A percentile compares a stretch with the other conserved stretches of the same genome.
Conservation (phyloP, 805 yeast genomes). For the Millerago galiae region DNA sequence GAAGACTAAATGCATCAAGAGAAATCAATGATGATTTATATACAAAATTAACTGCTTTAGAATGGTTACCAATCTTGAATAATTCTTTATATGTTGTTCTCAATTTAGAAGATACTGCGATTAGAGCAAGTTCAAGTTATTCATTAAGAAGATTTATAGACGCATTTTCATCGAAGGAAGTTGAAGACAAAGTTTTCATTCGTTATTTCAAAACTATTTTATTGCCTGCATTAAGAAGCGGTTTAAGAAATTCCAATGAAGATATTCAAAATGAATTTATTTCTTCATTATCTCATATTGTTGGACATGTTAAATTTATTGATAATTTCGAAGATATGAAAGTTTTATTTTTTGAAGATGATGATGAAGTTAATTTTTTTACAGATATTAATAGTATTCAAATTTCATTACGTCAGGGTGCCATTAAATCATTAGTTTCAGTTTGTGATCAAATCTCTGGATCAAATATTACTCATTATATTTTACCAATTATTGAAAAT, state of each 20-base stretch:
- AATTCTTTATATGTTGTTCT: slow-evolving; percentile 60
- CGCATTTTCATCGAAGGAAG: slow-evolving; percentile 20
- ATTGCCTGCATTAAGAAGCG: slow-evolving; percentile 60
- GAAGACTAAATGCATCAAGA: slow-evolving; percentile 62
- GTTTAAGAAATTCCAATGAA: slow-evolving; percentile 56
- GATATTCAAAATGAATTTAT: slow-evolving; percentile 68
- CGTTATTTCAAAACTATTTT: slow-evolving; percentile 44
- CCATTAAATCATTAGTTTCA: slow-evolving; percentile 58
- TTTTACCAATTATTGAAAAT: slow-evolving; percentile 81
- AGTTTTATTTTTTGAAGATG: slow-evolving; percentile 53
- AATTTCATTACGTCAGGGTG: slow-evolving; percentile 77
- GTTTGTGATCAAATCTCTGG: slow-evolving; percentile 41
- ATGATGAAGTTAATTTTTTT: slow-evolving; percentile 52
- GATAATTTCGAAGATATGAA: slow-evolving; percentile 62
- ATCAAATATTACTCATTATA: slow-evolving; percentile 64
- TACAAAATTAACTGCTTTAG: slow-evolving; percentile 35
- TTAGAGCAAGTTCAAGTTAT: slow-evolving; percentile 71
- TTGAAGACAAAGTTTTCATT: slow-evolving; percentile 26
- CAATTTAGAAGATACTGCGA: slow-evolving; percentile 64
- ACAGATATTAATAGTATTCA: slow-evolving; percentile 77
- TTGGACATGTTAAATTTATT: slow-evolving; percentile 37
- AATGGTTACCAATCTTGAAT: slow-evolving; percentile 78
- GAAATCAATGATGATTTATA: slow-evolving; percentile 52
- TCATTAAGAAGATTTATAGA: slow-evolving; percentile 62
- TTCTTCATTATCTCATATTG: slow-evolving; percentile 56